These are phyloP conservation scores for Pseudocercospora pini-densiflorae DNA, from an alignment of 2,329 filamentous ascomycete genomes.

Conservation along the genomic window DNA sequence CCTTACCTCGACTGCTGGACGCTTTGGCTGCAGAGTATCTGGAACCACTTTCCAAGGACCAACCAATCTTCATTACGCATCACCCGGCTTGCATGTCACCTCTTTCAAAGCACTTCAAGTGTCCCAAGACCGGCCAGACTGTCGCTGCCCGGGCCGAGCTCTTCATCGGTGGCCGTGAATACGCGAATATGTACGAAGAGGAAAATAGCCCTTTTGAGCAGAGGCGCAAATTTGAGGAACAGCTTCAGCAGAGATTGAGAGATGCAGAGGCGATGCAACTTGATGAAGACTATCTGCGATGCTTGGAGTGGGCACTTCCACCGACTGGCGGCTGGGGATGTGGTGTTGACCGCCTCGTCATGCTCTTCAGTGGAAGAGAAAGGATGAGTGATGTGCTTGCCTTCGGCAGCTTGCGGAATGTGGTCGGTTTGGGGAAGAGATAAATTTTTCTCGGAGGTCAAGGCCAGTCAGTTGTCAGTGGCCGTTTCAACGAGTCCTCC, in stretches of 20 bases:
- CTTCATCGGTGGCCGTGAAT: conserved; percentile 67
- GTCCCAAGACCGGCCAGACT: conserved; percentile 66
- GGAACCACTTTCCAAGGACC: conserved; percentile 70
- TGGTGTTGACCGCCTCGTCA: conserved; percentile 86
- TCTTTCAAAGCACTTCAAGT: conserved; percentile 82
- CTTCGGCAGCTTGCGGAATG: conserved; percentile 80
- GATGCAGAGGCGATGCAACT: conserved; percentile 55
- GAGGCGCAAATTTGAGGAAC: conserved; percentile 75
- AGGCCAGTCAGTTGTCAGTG: background rate
- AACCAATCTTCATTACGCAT: conserved; percentile 83
- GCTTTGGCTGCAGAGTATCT: conserved; percentile 75
- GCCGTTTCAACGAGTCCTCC: background rate
- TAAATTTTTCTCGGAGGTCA: background rate
- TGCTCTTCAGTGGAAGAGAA: conserved; percentile 81
- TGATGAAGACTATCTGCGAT: conserved; percentile 83
- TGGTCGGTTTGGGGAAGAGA: conserved; percentile 44
- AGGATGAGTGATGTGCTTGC: conserved; percentile 84
- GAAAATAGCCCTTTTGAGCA: conserved; percentile 93
- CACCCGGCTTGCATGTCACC: conserved; percentile 92
- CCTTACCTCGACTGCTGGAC: conserved; percentile 76
- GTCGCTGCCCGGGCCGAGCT: conserved; percentile 44
- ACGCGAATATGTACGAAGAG: conserved; percentile 98
- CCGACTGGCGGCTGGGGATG: conserved; percentile 97
- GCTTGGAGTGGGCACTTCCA: conserved; percentile 87
- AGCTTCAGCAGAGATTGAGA: conserved; percentile 48